phyloP scores from a whole-genome alignment of 805 yeast genomes.

The Nadsonia fulvescens region DNA sequence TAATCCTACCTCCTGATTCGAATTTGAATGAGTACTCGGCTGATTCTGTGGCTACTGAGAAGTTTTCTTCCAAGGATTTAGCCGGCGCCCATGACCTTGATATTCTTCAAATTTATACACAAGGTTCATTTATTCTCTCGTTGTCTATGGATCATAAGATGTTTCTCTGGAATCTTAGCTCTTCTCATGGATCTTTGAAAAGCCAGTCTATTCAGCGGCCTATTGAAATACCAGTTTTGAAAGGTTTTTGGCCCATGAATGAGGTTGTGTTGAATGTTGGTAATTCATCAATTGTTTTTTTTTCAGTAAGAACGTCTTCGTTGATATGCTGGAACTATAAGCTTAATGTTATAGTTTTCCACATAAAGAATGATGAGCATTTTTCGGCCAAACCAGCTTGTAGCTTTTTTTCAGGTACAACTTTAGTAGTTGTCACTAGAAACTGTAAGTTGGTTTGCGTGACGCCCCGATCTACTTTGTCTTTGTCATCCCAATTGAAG shows the following conservation, averaged over 20 bases:
- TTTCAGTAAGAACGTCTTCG: conserved; percentile 4
- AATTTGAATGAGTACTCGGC: conserved; percentile 6
- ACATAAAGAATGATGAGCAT: background rate
- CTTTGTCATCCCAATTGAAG: too few relatives aligned
- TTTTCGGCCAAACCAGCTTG: conserved; percentile 1
- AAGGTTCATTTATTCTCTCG: conserved; percentile 29
- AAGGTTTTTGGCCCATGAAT: conserved; percentile 44
- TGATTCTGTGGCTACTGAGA: conserved; percentile 10
- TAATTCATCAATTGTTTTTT: conserved; percentile 5
- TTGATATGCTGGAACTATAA: too few relatives aligned
- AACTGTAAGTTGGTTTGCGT: too few relatives aligned
- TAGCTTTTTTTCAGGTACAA: conserved; percentile 4
- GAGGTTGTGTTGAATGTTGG: conserved; percentile 22
- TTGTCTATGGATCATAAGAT: conserved; percentile 60
- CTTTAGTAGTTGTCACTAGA: conserved; percentile 5
- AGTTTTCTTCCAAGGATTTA: conserved; percentile 23
- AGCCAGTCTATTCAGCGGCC: conserved; percentile 27
- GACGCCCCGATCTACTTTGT: too few relatives aligned
- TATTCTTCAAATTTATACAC: conserved; percentile 28
- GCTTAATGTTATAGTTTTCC: conserved; percentile 6
- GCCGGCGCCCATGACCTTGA: conserved; percentile 43
- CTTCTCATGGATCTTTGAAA: conserved; percentile 2
- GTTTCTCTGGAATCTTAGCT: conserved; percentile 36
- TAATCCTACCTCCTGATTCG: conserved; percentile 17
- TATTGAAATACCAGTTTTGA: conserved; percentile 24